A percentile compares a stretch with the other conserved stretches of the same genome.
Evolutionary conservation across 108 stramenopile genomes (phyloP).

Genomic region (Cyclotella kingstonii): DNA sequence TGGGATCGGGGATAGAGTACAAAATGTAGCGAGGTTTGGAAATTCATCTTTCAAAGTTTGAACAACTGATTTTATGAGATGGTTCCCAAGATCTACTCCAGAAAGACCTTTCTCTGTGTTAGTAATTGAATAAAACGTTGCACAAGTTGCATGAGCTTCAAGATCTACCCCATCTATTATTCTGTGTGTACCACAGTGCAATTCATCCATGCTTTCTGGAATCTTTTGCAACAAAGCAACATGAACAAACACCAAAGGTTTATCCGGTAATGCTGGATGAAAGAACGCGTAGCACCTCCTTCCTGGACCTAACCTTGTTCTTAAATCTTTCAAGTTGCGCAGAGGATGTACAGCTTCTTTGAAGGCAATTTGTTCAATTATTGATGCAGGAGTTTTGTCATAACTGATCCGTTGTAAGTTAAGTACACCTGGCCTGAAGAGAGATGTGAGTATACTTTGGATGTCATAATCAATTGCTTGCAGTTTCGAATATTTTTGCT

Average conservation of each 20-base stretch:
- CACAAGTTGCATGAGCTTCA: slow-evolving; percentile 52
- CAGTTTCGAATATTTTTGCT: slow-evolving; percentile 11
- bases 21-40: slow-evolving; percentile 64
- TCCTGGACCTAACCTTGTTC: slow-evolving; percentile 70
- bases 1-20: slow-evolving; percentile 89
- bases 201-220: slow-evolving; percentile 63
- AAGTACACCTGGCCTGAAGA: slow-evolving; percentile 43
- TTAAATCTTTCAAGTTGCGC: slow-evolving; percentile 78
- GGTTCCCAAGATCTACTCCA: slow-evolving; percentile 89
- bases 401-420: slow-evolving; percentile 80
- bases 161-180: slow-evolving; percentile 8
- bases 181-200: slow-evolving; percentile 25
- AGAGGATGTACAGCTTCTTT: slow-evolving; percentile 92
- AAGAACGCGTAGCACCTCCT: slow-evolving; percentile 90
- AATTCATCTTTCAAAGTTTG: slow-evolving; percentile 51
- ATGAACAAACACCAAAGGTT: slow-evolving; percentile 91
- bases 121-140: slow-evolving; percentile 94
- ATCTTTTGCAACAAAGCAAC: slow-evolving; percentile 69
- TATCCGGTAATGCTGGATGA: slow-evolving; percentile 80
- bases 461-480: slow-evolving; percentile 20
- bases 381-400: slow-evolving; percentile 73
- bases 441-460: slow-evolving; percentile 37
- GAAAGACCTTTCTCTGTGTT: slow-evolving; percentile 74
- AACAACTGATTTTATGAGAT: slow-evolving; percentile 83
- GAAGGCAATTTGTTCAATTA: slow-evolving; percentile 88